Conservation (phyloP, 108 stramenopile genomes). For the Seminavis robusta region DNA sequence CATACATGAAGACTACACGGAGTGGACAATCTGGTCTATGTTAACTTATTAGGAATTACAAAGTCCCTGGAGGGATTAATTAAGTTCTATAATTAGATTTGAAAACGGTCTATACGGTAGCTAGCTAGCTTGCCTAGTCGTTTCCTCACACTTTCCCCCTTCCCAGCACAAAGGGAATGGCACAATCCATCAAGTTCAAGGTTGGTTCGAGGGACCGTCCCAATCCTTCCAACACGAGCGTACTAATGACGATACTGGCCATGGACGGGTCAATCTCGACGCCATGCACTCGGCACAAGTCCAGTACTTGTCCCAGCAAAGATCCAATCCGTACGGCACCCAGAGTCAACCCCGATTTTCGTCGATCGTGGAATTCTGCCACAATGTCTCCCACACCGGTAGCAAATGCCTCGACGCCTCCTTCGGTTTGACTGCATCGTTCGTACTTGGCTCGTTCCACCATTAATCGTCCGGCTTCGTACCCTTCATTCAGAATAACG, state of each 20-base stretch:
- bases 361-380: slow-evolving; percentile 82
- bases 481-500: slow-evolving; percentile 81
- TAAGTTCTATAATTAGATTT: too few species aligned
- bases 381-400: slow-evolving; percentile 71
- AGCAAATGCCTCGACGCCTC: slow-evolving; percentile 80
- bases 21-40: too few species aligned
- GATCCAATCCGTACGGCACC: slow-evolving; percentile 84
- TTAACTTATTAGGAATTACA: too few species aligned
- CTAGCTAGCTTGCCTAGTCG: not conserved
- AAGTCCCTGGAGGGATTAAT: too few species aligned
- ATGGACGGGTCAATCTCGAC: slow-evolving; percentile 91
- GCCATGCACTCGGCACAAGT: slow-evolving; percentile 76
- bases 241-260: slow-evolving; percentile 81
- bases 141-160: slow-evolving; percentile 50
- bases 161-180: slow-evolving; percentile 76
- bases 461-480: slow-evolving; percentile 81
- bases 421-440: slow-evolving; percentile 70
- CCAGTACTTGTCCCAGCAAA: slow-evolving; percentile 68
- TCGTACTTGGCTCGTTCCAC: slow-evolving; percentile 87
- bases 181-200: slow-evolving; percentile 76
- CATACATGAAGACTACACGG: too few species aligned
- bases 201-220: slow-evolving; percentile 84
- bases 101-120: too few species aligned
- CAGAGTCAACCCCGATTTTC: slow-evolving; percentile 75
- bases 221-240: slow-evolving; percentile 86